Base-by-base conservation (phyloP, 768 basidiomycete genomes). In the Agaricus subrufescens region DNA sequence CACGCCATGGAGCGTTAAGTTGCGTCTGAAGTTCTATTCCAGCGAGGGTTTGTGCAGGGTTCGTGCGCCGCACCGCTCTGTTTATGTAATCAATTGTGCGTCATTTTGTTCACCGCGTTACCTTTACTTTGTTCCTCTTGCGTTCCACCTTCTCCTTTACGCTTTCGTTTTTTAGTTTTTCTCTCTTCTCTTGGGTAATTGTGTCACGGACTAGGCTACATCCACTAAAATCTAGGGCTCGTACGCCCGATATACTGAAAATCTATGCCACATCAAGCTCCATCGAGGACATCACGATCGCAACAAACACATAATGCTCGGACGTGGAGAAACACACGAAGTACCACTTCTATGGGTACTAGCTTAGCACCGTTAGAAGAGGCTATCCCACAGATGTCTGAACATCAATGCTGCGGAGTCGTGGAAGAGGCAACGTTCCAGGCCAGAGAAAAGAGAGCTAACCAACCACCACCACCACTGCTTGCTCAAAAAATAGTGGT, bases 401-500 rank as follows among this genome's bases (percentile, higher is more conserved):
- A 60, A 34, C 61, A 58, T 31, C 69, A 67, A 50, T 75, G 74
- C 54, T 86, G 83, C 54, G 82, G 82, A 7, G 73, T 84, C 31
- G 74, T 87, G 19, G 68, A 82, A 50, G 76, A 83, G 59, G 79
- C 77, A 0, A 70, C 70, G 4, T 61, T 67, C 43, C 61, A 67
- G 6, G 67, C 72, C 0, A 72, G 74, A 40, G 73, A 76, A 58
- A 74, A 73, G 60, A 69, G 76, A 26, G 74, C 72, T 25, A 67
- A 67, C 39, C 65, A 74, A 48, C 67, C 68, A 6, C 79, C 72
- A 58, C 80, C 88, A 58, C 86, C 89, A 53, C 92, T 89, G 89
- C 71, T 88, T 49, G 75, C 81, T 26, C 81, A 78, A 67, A 94
- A 94, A 73, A 62, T 89, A 37, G 74, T 84, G 63, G 75, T 93